A percentile compares a stretch with the other conserved stretches of the same genome.
Conservation (phyloP, 108 stramenopile species). For the Mediolabrus comicus region DNA sequence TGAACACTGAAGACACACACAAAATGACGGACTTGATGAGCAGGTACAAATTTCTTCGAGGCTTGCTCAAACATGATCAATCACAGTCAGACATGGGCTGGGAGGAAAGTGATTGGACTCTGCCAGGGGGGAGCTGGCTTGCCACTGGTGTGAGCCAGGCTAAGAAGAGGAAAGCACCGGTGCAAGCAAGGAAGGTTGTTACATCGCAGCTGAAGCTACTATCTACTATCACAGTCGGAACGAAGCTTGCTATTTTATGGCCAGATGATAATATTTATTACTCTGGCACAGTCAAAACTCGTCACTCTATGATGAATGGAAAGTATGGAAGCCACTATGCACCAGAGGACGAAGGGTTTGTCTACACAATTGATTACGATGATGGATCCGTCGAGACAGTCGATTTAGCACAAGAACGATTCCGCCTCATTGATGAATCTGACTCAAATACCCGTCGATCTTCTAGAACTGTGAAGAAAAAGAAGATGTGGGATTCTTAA, state of each 20-base stretch:
- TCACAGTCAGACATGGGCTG: not conserved
- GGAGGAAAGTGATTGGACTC: conserved; percentile 1
- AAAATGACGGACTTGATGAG: conserved; percentile 10
- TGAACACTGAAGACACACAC: not conserved
- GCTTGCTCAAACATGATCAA: conserved; percentile 8
- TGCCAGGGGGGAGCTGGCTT: conserved; percentile 19
- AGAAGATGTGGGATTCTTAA: not conserved
- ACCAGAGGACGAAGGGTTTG: not conserved
- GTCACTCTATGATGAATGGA: not conserved
- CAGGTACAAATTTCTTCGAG: conserved; percentile 29
- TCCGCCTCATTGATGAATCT: not conserved
- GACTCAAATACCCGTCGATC: not conserved
- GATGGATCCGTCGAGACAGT: not conserved
- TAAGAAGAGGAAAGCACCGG: not conserved
- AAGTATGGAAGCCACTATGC: not conserved
- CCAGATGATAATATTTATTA: not conserved
- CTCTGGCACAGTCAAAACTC: not conserved
- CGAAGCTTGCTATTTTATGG: not conserved
- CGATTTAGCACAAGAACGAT: not conserved
- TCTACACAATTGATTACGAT: conserved; percentile 1
- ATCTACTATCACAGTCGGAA: not conserved
- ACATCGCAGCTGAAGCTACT: not conserved
- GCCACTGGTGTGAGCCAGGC: conserved; percentile 6
- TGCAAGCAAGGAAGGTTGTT: not conserved
- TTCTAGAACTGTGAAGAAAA: not conserved